These are phyloP conservation scores for Abrus pulchellus DNA, from an alignment of 306 rosid species.

Conservation along the genomic window DNA sequence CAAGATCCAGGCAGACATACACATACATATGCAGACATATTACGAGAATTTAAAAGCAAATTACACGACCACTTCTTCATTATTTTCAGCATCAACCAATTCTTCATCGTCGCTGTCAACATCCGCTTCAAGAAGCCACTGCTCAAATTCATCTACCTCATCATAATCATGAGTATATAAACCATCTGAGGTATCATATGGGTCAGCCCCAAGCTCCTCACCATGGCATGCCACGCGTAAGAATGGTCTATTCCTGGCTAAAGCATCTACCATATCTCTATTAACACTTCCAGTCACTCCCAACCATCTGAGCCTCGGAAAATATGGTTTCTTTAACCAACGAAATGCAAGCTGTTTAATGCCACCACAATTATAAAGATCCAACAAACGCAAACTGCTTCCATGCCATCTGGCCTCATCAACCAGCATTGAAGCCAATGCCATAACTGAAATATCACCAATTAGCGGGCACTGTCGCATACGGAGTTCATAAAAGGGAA, in stretches of 20 bases:
- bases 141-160: conserved; percentile 85
- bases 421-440: conserved; percentile 88
- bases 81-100: conserved; percentile 70
- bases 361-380: conserved; percentile 89
- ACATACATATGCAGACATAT: conserved; percentile 28
- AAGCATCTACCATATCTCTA: conserved; percentile 86
- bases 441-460: conserved; percentile 87
- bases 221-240: conserved; percentile 86
- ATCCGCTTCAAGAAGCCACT: conserved; percentile 81
- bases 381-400: conserved; percentile 78
- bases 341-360: conserved; percentile 78
- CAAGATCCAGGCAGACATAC: conserved; percentile 33
- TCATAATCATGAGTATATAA: conserved; percentile 69
- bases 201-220: conserved; percentile 82
- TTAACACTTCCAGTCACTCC: conserved; percentile 88
- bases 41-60: neutral
- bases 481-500: conserved; percentile 76
- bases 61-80: conserved; percentile 57
- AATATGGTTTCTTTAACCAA: conserved; percentile 93
- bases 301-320: conserved; percentile 93
- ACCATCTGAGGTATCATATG: conserved; percentile 67
- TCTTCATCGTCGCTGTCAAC: conserved; percentile 70
- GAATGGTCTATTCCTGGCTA: conserved; percentile 82
- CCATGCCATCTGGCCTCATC: conserved; percentile 80
- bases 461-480: conserved; percentile 87